Conservation (phyloP, 768 basidiomycete genomes). For the Rhizopogon salebrosus region DNA sequence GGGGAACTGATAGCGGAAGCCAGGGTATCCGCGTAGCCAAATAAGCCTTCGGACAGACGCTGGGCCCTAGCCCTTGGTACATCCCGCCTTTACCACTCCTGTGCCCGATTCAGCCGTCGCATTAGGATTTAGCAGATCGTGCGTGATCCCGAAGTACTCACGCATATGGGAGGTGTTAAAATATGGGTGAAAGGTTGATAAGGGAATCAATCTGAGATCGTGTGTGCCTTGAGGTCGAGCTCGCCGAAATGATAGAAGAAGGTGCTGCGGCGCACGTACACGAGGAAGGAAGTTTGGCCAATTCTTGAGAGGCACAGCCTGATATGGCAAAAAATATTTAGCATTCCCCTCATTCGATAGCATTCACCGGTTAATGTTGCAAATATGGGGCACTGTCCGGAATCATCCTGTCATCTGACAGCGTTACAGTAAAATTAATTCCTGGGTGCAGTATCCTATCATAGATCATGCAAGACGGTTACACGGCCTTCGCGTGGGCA, state of each 20-base stretch:
- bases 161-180: conserved; percentile 2
- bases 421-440: conserved; percentile 3
- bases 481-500: background rate
- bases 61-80: background rate
- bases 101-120: background rate
- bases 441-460: conserved; percentile 2
- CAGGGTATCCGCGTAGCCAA: conserved; percentile 3
- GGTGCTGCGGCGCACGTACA: conserved; percentile 6
- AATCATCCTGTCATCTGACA: conserved; percentile 1
- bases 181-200: conserved; percentile 26
- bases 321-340: conserved; percentile 9
- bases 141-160: background rate
- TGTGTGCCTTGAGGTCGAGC: conserved; percentile 15
- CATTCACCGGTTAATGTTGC: conserved; percentile 1
- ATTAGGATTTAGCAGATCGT: background rate
- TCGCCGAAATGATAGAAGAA: conserved; percentile 14
- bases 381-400: background rate
- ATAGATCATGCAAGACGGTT: background rate
- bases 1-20: background rate
- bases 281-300: conserved; percentile 20
- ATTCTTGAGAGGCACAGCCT: conserved; percentile 18
- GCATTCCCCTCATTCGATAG: conserved; percentile 12
- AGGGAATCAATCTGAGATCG: conserved; percentile 25
- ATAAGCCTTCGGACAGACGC: background rate
- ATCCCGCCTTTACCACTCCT: background rate